These are phyloP conservation scores for Calonectria crousiana DNA, from an alignment of 2,329 filamentous ascomycete genomes.

Conservation along the genomic window DNA sequence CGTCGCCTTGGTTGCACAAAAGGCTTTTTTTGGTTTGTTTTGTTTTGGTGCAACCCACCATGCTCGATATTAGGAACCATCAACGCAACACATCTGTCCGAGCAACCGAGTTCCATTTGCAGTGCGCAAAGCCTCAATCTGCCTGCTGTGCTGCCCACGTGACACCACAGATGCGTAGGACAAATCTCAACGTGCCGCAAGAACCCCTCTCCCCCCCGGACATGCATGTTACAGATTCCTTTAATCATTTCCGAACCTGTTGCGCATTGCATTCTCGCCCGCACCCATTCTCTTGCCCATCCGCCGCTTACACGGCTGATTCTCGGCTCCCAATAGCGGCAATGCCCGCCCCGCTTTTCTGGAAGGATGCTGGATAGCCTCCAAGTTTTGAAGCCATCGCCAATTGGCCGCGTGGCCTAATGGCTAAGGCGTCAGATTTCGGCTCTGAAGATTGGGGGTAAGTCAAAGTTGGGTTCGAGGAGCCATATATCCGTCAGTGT, in stretches of 20 bases:
- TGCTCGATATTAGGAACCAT: background rate
- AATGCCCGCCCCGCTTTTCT: background rate
- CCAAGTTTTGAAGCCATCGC: background rate
- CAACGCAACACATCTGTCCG: background rate
- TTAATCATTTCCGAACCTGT: background rate
- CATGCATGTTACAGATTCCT: background rate
- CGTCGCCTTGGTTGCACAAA: background rate
- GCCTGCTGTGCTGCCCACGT: background rate
- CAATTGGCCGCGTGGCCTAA: constrained; percentile 57
- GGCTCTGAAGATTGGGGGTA: constrained; percentile 58
- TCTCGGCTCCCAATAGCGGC: background rate
- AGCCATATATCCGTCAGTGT: background rate
- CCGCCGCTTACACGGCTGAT: background rate
- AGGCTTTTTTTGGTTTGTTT: too few species aligned
- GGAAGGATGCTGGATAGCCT: background rate
- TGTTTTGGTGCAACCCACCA: constrained; percentile 3
- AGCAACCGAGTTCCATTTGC: constrained; percentile 3
- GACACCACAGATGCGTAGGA: background rate
- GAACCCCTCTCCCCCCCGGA: background rate
- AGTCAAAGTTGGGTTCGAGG: background rate
- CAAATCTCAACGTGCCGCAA: background rate
- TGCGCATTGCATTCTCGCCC: background rate
- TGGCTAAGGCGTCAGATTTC: constrained; percentile 60
- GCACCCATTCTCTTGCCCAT: background rate
- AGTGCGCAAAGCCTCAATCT: background rate